A percentile compares a stretch with the other conserved stretches of the same genome.
Evolutionary conservation across 345 rosid genomes (phyloP).

Genomic region (Eucalyptus regnans): DNA sequence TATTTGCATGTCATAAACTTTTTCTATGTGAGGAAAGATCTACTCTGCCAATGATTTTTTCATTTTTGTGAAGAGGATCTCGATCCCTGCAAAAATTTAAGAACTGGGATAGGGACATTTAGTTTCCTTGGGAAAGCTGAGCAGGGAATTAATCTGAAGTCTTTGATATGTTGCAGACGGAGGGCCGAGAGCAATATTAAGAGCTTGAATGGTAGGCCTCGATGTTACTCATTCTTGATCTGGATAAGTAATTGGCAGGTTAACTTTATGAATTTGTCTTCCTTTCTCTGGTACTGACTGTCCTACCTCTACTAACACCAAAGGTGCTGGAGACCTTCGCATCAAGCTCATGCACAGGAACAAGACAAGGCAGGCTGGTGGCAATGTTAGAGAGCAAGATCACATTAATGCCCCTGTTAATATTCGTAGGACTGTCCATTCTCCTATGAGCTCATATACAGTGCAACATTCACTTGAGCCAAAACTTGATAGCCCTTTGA

Average conservation of each 20-base stretch:
- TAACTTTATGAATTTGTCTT: not conserved
- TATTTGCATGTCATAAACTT: not conserved
- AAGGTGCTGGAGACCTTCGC: conserved; percentile 12
- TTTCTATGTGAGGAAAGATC: not conserved
- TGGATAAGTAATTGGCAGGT: not conserved
- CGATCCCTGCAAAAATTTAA: not conserved
- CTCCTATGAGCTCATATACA: not conserved
- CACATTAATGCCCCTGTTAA: not conserved
- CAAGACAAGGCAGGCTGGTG: not conserved
- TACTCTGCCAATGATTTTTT: not conserved
- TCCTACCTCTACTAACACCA: not conserved
- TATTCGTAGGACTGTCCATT: conserved; percentile 1
- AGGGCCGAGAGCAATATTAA: not conserved
- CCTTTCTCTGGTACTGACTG: not conserved
- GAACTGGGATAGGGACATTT: not conserved
- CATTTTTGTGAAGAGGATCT: not conserved
- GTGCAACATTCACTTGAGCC: not conserved
- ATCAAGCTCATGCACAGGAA: conserved; percentile 15
- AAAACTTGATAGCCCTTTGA: not conserved
- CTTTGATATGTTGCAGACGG: not conserved
- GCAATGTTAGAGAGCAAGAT: not conserved
- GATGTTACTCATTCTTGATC: not conserved
- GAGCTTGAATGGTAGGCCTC: not conserved
- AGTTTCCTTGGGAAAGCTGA: not conserved
- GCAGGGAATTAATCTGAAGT: not conserved